A percentile compares a stretch with the other conserved stretches of the same genome.
phyloP scores from a whole-genome alignment of 2,329 filamentous ascomycete species.

The Cordyceps pruinosa region DNA sequence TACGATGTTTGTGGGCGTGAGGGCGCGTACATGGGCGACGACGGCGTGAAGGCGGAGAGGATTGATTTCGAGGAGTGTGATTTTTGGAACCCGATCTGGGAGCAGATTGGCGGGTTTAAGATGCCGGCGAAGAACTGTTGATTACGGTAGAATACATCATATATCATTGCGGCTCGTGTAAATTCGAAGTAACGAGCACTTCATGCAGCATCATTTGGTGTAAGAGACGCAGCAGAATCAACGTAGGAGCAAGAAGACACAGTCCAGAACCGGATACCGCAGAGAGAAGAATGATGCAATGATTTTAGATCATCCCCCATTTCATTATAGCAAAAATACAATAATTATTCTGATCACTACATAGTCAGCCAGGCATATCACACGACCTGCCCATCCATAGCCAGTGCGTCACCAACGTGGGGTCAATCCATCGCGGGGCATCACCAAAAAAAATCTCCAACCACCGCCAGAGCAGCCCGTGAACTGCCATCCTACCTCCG shows the following conservation, averaged over 20 bases:
- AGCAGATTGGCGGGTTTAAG: neutral
- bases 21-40: neutral
- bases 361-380: neutral
- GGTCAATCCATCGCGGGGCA: conserved; percentile 4
- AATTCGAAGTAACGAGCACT: neutral
- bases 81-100: neutral
- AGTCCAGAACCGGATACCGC: too few species aligned
- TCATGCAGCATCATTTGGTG: too few species aligned
- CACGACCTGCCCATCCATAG: neutral
- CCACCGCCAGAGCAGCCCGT: neutral
- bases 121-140: neutral
- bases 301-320: too few species aligned
- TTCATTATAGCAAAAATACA: neutral
- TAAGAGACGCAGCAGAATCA: neutral
- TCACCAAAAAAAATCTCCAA: neutral
- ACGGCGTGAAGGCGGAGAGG: neutral
- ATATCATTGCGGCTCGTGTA: too few species aligned
- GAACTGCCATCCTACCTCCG: neutral
- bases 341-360: neutral
- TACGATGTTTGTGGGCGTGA: conserved; percentile 4
- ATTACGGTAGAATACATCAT: too few species aligned
- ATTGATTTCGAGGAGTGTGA: neutral
- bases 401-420: neutral
- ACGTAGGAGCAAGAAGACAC: neutral
- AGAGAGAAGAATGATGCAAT: too few species aligned